Base-by-base conservation (phyloP, 2,329 filamentous ascomycete species). In the Stachybotrys elegans region DNA sequence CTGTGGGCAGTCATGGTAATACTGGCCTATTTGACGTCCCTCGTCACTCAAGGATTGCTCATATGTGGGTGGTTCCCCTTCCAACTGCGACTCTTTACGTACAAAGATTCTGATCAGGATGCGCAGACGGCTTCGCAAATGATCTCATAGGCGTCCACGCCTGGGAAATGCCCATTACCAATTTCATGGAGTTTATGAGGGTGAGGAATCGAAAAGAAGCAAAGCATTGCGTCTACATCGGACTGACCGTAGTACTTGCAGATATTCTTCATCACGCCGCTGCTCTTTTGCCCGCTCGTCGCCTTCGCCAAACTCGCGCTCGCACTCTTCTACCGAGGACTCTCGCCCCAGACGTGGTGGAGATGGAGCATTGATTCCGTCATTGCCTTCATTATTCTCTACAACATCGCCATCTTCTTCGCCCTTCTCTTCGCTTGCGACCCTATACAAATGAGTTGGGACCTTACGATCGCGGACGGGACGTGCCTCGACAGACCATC, bases 401-500 rank as follows among this genome's bases (percentile, higher is more conserved):
- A 66, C 46, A 64, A 61, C 12, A 46, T 57, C 16, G 56, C 50
- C 27, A 59, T 67, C 29, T 57, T 63, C 17, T 54, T 70, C 12
- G 51, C 60, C 17, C 52, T 68, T 25, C 42, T 66, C 5, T 66
- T 71, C 32, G 63, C 65, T 1, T 71, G 69, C 45, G 50, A 42
- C 0, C 68, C 68, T 0, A 45, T 70, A n/a, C 41, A 51, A 5
- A 52, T 48, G 2, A 47, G 48, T 8, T 71, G 60, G 56, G 57
- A 67, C 22, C 40, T 56, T 13, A 50, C 44, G 5, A 49, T 62
- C 5, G 36, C 43, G 2, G 58, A 39, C 49, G 71, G 48, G 40
- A 56, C 42, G n/a, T 78, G 74, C 46, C 61, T 78, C 29, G 57
- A 72, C 43, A 40, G 51, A 7, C 40, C 52, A 5, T 49, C 46